A percentile compares a stretch with the other conserved stretches of the same genome.
phyloP scores from a whole-genome alignment of 768 basidiomycete species.

The Leucosporidium scottii region DNA sequence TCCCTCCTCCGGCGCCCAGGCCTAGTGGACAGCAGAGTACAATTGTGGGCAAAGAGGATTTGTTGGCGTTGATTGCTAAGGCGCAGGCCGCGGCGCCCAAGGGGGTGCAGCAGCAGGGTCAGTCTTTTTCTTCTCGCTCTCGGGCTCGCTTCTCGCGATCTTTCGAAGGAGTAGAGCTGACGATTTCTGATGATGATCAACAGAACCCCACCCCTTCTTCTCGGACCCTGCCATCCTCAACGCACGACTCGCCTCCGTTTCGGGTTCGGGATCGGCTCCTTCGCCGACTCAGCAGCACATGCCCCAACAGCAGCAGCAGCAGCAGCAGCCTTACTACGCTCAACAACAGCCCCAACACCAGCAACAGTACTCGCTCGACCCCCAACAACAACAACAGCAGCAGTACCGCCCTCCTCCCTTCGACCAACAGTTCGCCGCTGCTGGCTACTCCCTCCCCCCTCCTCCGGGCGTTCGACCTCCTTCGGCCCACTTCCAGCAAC shows the following conservation, averaged over 20 bases:
- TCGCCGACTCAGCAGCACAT: not conserved
- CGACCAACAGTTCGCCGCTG: not conserved
- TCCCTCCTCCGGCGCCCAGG: constrained; percentile 29
- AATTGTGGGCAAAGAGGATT: constrained; percentile 28
- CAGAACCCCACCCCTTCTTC: constrained; percentile 28
- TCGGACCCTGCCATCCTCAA: constrained; percentile 31
- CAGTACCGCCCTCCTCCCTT: not conserved
- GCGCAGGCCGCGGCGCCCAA: constrained; percentile 27
- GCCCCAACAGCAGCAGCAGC: not conserved
- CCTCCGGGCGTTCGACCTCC: not conserved
- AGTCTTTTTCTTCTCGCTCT: not conserved
- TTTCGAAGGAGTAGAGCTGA: not conserved
- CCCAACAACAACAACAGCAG: no score
- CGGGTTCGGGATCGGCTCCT: not conserved
- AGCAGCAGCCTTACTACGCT: constrained; percentile 1
- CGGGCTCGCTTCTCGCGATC: not conserved
- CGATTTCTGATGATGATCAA: not conserved
- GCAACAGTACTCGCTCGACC: not conserved
- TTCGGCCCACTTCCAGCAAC: not conserved
- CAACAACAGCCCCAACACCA: not conserved
- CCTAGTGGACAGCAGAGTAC: constrained; percentile 5
- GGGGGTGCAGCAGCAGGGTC: constrained; percentile 11
- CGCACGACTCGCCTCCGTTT: constrained; percentile 16
- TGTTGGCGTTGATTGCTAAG: constrained; percentile 27
- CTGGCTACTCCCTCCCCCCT: not conserved